These are phyloP conservation scores for Flaveria bidentis DNA, from an alignment of 129 eudicot genomes.

Conservation along the genomic window DNA sequence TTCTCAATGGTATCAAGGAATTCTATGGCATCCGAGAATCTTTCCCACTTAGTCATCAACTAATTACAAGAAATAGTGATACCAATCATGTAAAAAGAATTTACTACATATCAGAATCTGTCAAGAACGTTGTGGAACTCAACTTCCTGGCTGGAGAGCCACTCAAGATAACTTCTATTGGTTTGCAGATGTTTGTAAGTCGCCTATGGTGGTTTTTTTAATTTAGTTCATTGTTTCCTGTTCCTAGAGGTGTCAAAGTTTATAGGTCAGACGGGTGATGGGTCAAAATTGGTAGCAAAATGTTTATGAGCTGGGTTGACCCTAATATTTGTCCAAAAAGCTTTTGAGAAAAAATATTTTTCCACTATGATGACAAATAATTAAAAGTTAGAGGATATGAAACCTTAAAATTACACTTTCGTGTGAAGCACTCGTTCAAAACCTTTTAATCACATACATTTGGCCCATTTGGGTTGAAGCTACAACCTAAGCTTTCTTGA, in stretches of 20 bases:
- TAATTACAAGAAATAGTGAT: constrained; percentile 80
- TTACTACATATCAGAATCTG: constrained; percentile 77
- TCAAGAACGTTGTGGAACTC: constrained; percentile 79
- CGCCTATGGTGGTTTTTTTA: constrained; percentile 6
- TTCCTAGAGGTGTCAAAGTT: neutral
- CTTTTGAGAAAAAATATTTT: neutral
- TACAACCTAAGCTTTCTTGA: neutral
- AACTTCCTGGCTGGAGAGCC: constrained; percentile 82
- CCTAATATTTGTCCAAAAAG: neutral
- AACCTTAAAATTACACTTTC: neutral
- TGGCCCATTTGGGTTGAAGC: neutral
- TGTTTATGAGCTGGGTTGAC: neutral
- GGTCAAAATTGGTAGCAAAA: neutral
- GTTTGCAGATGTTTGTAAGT: constrained; percentile 99
- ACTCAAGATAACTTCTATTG: constrained; percentile 96
- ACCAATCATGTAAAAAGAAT: constrained; percentile 84
- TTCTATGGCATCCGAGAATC: constrained; percentile 86
- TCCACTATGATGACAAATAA: neutral
- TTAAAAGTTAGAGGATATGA: neutral
- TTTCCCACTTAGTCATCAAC: constrained; percentile 66
- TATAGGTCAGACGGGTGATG: neutral
- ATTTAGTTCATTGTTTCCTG: neutral
- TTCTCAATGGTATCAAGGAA: constrained; percentile 58
- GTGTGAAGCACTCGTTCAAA: no score
- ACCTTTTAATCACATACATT: neutral